phyloP scores from a whole-genome alignment of 768 basidiomycete genomes.

The Collybiopsis luxurians region DNA sequence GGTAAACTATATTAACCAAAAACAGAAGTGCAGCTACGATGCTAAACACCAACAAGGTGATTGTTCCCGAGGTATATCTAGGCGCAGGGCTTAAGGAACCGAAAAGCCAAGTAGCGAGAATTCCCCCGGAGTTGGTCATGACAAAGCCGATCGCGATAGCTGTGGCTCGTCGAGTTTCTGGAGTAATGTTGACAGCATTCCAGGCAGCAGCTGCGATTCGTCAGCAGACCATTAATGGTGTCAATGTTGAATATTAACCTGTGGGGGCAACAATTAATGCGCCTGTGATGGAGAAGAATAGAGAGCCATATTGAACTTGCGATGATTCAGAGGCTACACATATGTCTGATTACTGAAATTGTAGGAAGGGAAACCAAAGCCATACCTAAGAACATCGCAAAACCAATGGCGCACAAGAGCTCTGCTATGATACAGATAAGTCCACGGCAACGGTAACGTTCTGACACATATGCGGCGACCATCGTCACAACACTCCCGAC shows the following conservation, averaged over 20 bases:
- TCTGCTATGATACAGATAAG: constrained; percentile 41
- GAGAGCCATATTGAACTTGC: constrained; percentile 28
- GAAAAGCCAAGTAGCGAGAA: constrained; percentile 60
- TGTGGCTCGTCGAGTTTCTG: constrained; percentile 48
- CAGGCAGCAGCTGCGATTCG: constrained; percentile 30
- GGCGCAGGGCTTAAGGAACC: constrained; percentile 29
- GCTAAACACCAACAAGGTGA: constrained; percentile 11
- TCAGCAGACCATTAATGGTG: too few species aligned
- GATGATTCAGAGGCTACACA: constrained; percentile 14
- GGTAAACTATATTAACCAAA: constrained; percentile 19
- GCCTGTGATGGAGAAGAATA: constrained; percentile 32
- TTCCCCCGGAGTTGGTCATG: constrained; percentile 58
- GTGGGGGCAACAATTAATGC: constrained; percentile 31
- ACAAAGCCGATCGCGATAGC: constrained; percentile 56
- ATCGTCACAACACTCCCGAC: constrained; percentile 33
- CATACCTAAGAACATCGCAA: constrained; percentile 54
- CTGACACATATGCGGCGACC: constrained; percentile 46
- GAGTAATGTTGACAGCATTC: constrained; percentile 37
- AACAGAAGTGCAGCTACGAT: constrained; percentile 18
- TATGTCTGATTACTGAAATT: neutral
- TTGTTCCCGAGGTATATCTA: constrained; percentile 19
- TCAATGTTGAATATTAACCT: too few species aligned
- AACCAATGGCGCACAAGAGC: constrained; percentile 44
- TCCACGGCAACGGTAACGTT: constrained; percentile 51
- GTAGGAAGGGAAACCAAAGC: neutral